These are phyloP conservation scores for Chaetomium sp. DNA, from an alignment of 2,329 filamentous ascomycete genomes.

Conservation along the genomic window DNA sequence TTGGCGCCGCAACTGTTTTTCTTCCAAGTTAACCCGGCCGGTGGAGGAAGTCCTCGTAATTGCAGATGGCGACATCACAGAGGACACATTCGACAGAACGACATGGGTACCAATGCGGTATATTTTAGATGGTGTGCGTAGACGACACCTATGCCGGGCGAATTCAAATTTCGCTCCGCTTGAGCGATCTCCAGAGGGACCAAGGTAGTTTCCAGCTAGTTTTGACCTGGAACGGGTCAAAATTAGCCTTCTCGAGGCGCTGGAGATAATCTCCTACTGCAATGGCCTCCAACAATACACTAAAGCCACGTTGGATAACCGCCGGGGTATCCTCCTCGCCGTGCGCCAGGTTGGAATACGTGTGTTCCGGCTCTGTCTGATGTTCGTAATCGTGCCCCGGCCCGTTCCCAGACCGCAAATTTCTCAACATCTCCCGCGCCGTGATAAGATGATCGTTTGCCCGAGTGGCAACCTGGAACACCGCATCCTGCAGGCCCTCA, in stretches of 20 bases:
- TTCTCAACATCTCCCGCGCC: slow-evolving; percentile 82
- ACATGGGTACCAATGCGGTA: too few species aligned
- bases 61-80: too few species aligned
- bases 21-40: too few species aligned
- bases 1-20: too few species aligned
- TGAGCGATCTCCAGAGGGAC: slow-evolving; percentile 54
- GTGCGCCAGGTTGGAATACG: slow-evolving; percentile 35
- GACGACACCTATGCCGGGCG: too few species aligned
- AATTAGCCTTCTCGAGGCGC: slow-evolving; percentile 71
- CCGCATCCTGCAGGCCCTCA: slow-evolving; percentile 74
- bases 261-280: slow-evolving; percentile 73
- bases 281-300: slow-evolving; percentile 73
- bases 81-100: too few species aligned
- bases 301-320: slow-evolving; percentile 59
- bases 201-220: slow-evolving; percentile 79
- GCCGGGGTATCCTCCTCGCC: slow-evolving; percentile 32
- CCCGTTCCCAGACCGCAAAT: slow-evolving; percentile 64
- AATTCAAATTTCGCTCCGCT: slow-evolving; percentile 40
- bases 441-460: slow-evolving; percentile 96
- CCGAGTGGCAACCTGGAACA: slow-evolving; percentile 86
- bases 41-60: too few species aligned
- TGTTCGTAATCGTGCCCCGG: slow-evolving; percentile 88
- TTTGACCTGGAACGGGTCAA: slow-evolving; percentile 68
- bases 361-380: slow-evolving; percentile 64
- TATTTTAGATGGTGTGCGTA: too few species aligned